Base-by-base conservation (phyloP, 441 rosid species). In the Pelargonium myrrhifolium region DNA sequence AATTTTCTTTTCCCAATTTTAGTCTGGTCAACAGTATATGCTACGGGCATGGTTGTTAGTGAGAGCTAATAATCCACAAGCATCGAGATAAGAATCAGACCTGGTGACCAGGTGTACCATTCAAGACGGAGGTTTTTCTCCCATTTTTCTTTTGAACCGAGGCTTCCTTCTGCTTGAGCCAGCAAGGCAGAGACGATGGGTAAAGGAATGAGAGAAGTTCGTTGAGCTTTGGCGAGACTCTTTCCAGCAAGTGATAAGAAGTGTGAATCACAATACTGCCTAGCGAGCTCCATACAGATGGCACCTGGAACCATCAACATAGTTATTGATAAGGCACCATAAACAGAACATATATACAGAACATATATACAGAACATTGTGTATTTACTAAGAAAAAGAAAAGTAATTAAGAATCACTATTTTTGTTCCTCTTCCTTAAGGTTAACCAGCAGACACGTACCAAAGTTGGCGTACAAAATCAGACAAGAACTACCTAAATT, bases 101-200 rank as follows among this genome's bases (percentile, higher is more conserved):
- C 99, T 86, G 96, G 96, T 65, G 97, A 84, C 99, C 99, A 95
- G 71, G 97, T 80, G 74, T 76, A 83, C 97, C 96, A 94, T 79
- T 94, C 98, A 35, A 77, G 84, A 60, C 86, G 89, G 70, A 95
- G 92, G 75, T 84, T 83, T 78, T 79, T 80, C 84, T 80, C 85
- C 99, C 98, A 87, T 51, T 83, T 88, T 72, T 79, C 82, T 80
- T 79, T 84, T 51, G 86, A 90, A 67, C 87, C 89, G 63, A 86
- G 85, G 78, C 99, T 89, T 69, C 98, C 99, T 80, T 92, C 93
- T 66, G 86, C 91, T 84, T 87, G 98, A 49, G 97, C 98, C 63
- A 86, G 77, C 79, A 92, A 78, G 49, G 86, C 63, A 65, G 87
- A 89, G 59, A 82, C 86, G 15, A 81, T 61, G 71, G 99, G 99